phyloP scores from a whole-genome alignment of 1,284 basidiomycete species.

The Puccinia horiana region DNA sequence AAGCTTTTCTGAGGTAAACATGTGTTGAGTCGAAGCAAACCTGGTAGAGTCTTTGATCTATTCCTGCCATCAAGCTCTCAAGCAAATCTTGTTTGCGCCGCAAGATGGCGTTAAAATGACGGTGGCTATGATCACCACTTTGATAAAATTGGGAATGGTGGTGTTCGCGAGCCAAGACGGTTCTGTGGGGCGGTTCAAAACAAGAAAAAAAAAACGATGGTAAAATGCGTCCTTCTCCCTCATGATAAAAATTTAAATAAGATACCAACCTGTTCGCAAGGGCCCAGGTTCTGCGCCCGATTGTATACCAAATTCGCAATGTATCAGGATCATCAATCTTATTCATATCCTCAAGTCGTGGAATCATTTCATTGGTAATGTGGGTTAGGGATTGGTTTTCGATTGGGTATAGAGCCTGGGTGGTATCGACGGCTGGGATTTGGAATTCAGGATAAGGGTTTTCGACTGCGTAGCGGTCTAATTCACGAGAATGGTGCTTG shows the following conservation, averaged over 20 bases:
- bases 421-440: background rate
- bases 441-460: constrained; percentile 30
- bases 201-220: background rate
- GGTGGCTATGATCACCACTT: constrained; percentile 33
- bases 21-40: constrained; percentile 12
- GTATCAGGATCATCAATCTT: constrained; percentile 17
- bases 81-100: constrained; percentile 28
- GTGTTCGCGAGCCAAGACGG: constrained; percentile 43
- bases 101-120: constrained; percentile 35
- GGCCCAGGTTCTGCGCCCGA: constrained; percentile 40
- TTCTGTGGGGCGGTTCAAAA: background rate
- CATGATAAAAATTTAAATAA: background rate
- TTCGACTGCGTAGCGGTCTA: constrained; percentile 21
- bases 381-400: constrained; percentile 3
- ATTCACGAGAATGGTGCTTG: constrained; percentile 36
- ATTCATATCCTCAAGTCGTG: constrained; percentile 17
- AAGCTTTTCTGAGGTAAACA: background rate
- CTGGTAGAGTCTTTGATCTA: constrained; percentile 36
- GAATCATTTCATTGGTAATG: constrained; percentile 41
- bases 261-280: constrained; percentile 29
- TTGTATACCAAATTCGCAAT: constrained; percentile 34
- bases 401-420: background rate
- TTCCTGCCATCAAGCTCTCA: constrained; percentile 38
- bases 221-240: background rate
- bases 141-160: constrained; percentile 46